Conservation (phyloP, 2,329 filamentous ascomycete genomes). For the Cadophora sp. region DNA sequence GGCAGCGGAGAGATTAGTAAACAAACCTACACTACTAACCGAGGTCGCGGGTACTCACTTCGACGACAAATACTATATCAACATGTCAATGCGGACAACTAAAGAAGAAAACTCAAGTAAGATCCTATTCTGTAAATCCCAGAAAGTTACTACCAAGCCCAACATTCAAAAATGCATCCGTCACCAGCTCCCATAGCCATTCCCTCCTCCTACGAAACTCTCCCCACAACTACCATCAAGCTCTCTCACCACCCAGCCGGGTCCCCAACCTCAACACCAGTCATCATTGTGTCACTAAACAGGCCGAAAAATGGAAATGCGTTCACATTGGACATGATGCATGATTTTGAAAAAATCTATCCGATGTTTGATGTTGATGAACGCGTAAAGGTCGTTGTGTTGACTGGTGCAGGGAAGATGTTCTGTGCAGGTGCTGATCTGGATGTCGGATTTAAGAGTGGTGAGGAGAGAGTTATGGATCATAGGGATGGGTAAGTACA, state of each 20-base stretch:
- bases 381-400: conserved; percentile 59
- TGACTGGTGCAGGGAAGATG: conserved; percentile 57
- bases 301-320: conserved; percentile 56
- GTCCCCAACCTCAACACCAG: conserved; percentile 61
- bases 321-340: conserved; percentile 68
- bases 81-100: too few relatives aligned
- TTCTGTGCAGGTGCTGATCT: conserved; percentile 67
- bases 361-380: conserved; percentile 53
- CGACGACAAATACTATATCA: too few relatives aligned
- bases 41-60: background rate
- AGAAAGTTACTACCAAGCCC: background rate
- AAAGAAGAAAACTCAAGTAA: too few relatives aligned
- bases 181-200: conserved; percentile 15
- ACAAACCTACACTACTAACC: background rate
- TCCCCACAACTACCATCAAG: conserved; percentile 51
- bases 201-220: conserved; percentile 48
- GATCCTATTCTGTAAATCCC: background rate
- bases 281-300: conserved; percentile 49
- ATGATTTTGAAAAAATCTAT: conserved; percentile 63
- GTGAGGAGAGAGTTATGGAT: conserved; percentile 35
- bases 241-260: conserved; percentile 55
- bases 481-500: conserved; percentile 50
- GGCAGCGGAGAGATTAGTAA: conserved; percentile 8
- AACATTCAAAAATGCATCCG: background rate
- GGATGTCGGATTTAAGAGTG: conserved; percentile 42